These are phyloP conservation scores for Komagataella mondaviorum DNA, from an alignment of 805 yeast species.

Conservation along the genomic window DNA sequence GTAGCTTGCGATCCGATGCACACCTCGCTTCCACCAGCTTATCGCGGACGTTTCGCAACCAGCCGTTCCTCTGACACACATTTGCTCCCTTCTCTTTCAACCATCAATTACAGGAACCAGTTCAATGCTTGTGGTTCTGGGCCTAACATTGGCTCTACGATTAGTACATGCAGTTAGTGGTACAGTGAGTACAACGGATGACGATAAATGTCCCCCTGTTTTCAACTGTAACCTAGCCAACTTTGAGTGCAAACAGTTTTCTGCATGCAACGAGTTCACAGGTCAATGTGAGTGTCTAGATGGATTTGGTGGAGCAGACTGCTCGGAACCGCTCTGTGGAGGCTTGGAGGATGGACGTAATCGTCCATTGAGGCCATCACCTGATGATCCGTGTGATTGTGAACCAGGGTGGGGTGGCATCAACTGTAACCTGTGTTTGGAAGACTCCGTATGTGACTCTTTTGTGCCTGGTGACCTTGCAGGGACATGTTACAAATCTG, in stretches of 20 bases:
- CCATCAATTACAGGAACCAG: not conserved
- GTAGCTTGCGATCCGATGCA: not conserved
- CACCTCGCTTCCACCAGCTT: not conserved
- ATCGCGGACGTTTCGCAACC: conserved; percentile 4
- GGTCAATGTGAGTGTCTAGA: conserved; percentile 88
- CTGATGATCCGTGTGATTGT: conserved; percentile 53
- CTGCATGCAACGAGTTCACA: conserved; percentile 73
- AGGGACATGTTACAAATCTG: conserved; percentile 85
- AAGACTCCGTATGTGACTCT: conserved; percentile 65
- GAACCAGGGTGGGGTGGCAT: conserved; percentile 86
- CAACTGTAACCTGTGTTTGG: conserved; percentile 78
- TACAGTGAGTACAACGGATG: not conserved
- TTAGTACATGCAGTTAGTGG: not conserved
- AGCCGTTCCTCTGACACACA: not conserved
- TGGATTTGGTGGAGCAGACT: conserved; percentile 92
- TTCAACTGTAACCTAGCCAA: conserved; percentile 92
- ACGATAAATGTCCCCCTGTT: conserved; percentile 69
- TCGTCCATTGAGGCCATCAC: conserved; percentile 43
- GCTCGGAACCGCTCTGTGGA: conserved; percentile 83
- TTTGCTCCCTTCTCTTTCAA: not conserved
- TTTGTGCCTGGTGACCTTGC: conserved; percentile 73
- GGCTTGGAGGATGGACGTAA: conserved; percentile 25
- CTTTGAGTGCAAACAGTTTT: conserved; percentile 81
- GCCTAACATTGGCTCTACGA: not conserved
- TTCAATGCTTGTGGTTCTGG: not conserved